Evolutionary conservation across 2,329 filamentous ascomycete genomes (phyloP).

Genomic region (Lomentospora prolificans): DNA sequence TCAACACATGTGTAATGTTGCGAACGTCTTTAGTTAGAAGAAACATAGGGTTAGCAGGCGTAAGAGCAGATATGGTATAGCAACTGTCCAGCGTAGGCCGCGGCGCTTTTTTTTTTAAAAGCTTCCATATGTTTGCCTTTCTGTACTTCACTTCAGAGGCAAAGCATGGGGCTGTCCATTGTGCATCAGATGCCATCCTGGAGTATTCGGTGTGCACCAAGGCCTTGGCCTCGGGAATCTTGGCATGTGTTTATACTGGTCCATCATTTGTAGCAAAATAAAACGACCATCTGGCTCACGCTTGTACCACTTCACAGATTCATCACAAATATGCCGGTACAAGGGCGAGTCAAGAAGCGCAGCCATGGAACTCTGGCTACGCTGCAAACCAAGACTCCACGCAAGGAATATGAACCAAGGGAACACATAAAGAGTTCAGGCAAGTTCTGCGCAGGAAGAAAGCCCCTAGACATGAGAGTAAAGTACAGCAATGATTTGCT

Average conservation of each 20-base stretch:
- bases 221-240: conserved; percentile 49
- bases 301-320: conserved; percentile 45
- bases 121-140: conserved; percentile 20
- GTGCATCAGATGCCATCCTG: conserved; percentile 47
- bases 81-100: conserved; percentile 51
- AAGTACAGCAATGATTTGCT: conserved; percentile 53
- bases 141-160: conserved; percentile 42
- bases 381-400: conserved; percentile 80
- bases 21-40: conserved; percentile 76
- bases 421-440: conserved; percentile 78
- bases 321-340: conserved; percentile 37
- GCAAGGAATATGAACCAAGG: conserved; percentile 63
- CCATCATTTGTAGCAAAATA: conserved; percentile 7
- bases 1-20: conserved; percentile 99
- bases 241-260: conserved; percentile 19
- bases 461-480: conserved; percentile 87
- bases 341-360: conserved; percentile 47
- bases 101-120: conserved; percentile 1
- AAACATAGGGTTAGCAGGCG: conserved; percentile 64
- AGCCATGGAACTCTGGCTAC: conserved; percentile 50
- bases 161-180: conserved; percentile 48
- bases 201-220: conserved; percentile 41
- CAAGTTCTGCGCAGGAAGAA: conserved; percentile 79
- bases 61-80: conserved; percentile 40
- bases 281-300: conserved; percentile 57